phyloP scores from a whole-genome alignment of 148 eudicot genomes.

The Chenopodium quinoa region DNA sequence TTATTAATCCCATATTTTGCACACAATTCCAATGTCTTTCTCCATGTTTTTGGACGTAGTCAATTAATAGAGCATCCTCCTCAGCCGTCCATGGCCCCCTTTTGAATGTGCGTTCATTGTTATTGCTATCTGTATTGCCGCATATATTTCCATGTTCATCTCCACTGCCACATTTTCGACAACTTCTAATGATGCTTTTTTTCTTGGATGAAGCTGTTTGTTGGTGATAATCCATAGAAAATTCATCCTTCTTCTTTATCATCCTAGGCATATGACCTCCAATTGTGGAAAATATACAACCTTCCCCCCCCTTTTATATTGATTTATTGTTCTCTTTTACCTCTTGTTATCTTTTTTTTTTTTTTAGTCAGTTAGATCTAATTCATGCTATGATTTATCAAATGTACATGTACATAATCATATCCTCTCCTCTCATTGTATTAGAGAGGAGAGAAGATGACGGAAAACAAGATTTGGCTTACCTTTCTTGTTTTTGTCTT shows the following conservation, averaged over 20 bases:
- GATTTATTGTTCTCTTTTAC: not conserved
- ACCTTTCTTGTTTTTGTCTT: not conserved
- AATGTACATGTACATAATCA: not conserved
- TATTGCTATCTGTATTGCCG: not conserved
- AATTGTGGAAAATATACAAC: not conserved
- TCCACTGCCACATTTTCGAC: not conserved
- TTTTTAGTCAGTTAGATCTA: no score
- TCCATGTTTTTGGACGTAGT: not conserved
- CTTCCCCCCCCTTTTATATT: not conserved
- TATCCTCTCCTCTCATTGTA: not conserved
- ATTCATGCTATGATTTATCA: not conserved
- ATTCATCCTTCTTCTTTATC: not conserved
- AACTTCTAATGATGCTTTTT: not conserved
- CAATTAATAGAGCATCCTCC: not conserved
- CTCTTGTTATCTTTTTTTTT: no score
- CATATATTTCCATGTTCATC: not conserved
- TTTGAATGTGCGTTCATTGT: not conserved
- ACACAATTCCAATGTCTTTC: not conserved
- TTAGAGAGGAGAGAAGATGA: not conserved
- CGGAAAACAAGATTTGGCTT: no score
- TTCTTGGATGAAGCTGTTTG: not conserved
- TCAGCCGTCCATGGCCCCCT: not conserved
- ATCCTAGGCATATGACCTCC: not conserved
- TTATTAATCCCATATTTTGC: not conserved
- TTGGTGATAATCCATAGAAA: not conserved